Evolutionary conservation across 805 yeast species (phyloP).

Genomic region (Wickerhamiella azyma): DNA sequence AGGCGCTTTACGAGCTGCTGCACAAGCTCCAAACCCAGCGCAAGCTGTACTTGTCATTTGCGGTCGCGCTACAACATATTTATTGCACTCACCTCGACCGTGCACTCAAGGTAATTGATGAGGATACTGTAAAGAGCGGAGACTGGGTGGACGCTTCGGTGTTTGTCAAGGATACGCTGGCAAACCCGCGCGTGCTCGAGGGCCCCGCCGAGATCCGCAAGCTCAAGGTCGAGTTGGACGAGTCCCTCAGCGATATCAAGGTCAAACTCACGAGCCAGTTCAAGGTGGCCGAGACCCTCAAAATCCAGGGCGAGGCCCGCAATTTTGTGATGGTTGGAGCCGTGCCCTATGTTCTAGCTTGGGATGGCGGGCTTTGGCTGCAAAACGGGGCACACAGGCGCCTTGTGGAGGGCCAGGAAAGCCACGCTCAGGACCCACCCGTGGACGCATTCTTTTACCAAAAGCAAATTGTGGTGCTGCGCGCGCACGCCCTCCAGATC

Average conservation of each 20-base stretch:
- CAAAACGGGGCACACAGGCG: neutral
- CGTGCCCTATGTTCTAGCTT: neutral
- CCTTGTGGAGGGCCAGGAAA: too few species aligned
- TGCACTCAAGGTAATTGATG: conserved; percentile 1
- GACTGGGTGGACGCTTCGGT: conserved; percentile 2
- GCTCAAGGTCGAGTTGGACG: neutral
- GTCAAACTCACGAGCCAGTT: neutral
- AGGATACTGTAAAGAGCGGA: neutral
- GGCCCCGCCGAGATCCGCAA: neutral
- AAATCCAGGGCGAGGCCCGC: neutral
- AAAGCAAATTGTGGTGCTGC: neutral
- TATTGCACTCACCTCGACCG: conserved; percentile 6
- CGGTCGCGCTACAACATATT: conserved; percentile 1
- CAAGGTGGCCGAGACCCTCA: neutral
- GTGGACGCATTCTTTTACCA: neutral
- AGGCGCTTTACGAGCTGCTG: neutral
- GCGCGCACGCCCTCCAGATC: neutral
- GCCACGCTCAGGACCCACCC: too few species aligned
- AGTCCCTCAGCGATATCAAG: neutral
- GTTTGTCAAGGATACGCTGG: neutral
- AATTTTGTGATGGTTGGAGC: neutral
- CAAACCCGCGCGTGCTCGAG: neutral
- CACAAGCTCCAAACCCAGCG: neutral
- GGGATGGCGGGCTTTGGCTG: neutral
- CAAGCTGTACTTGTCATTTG: conserved; percentile 3